Base-by-base conservation (phyloP, 2,329 filamentous ascomycete genomes). In the Cryphonectria carpinicola region DNA sequence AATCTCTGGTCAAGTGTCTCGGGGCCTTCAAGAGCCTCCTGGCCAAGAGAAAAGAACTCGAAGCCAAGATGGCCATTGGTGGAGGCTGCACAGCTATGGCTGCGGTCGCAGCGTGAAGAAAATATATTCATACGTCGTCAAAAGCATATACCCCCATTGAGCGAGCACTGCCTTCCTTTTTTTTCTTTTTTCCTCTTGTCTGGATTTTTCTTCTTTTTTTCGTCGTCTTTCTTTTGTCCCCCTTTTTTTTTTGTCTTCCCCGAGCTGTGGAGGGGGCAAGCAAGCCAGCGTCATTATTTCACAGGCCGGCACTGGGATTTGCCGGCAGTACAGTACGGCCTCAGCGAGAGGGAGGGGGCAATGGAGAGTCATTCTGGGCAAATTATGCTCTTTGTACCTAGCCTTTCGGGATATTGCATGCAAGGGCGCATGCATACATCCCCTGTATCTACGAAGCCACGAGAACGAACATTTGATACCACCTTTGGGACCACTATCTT, bases 21-120 rank as follows among this genome's bases (percentile, higher is more conserved):
- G 96, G 95, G 2, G 93, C 94, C 0, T 90, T 98, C 82, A 98
- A 98, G 83, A 97, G 94, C 78, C 82, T 95, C 70, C 82, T 96
- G 56, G 88, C 90, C 54, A 94, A 90, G 82, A 84, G 92, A 68
- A 88, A 88, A 74, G 91, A 92, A 72, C 77, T 89, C 4, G 86
- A 88, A 75, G 84, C 84, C n/a, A 84, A 85, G 69, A 82, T 78
- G 6, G 82, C 82, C 7, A 79, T 81, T 8, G 79, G 74, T 25
- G 71, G 68, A 70, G 52, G 71, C 28, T 62, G 73, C 65, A 62
- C 69, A 6, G 70, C 54, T 28, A 62, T 52, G 58, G 62, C 69
- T 62, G 62, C 69, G 17, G 70, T 43, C 19, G 65, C 58, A 43
- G 62, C 69, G 43, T 72, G 58, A 72, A 49, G 46, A 72, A 32